phyloP scores from a whole-genome alignment of 306 rosid species.

The Pterocarpus santalinus region DNA sequence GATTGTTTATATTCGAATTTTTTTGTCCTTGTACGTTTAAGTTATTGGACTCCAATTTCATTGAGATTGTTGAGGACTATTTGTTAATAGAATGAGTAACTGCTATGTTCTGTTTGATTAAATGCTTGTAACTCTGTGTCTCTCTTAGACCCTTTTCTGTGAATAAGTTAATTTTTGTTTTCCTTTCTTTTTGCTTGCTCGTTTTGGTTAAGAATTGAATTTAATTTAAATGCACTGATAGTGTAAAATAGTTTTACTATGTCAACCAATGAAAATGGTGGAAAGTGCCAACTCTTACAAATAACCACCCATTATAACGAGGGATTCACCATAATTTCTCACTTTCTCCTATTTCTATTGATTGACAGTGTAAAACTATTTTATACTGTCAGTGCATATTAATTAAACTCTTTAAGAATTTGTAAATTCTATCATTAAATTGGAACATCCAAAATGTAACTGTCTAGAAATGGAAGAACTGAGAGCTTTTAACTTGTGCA shows the following conservation, averaged over 20 bases:
- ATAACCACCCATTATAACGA: too few relatives aligned
- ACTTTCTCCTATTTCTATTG: too few relatives aligned
- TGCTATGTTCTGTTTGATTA: constrained; percentile 57
- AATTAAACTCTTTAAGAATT: too few relatives aligned
- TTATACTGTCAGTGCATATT: too few relatives aligned
- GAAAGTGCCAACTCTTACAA: too few relatives aligned
- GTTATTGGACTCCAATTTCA: constrained; percentile 14
- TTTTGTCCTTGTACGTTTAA: neutral
- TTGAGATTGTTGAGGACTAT: constrained; percentile 36
- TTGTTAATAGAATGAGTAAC: constrained; percentile 23
- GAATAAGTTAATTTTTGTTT: neutral
- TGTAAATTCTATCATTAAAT: constrained; percentile 10
- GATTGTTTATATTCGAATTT: neutral
- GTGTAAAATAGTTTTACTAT: too few relatives aligned
- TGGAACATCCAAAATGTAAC: neutral
- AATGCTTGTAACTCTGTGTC: constrained; percentile 12
- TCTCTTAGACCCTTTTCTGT: constrained; percentile 20
- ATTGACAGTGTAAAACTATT: too few relatives aligned
- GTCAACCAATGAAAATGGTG: too few relatives aligned
- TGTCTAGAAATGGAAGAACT: constrained; percentile 43
- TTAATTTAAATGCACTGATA: too few relatives aligned
- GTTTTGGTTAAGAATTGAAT: constrained; percentile 15
- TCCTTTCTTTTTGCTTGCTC: constrained; percentile 7
- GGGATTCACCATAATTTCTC: too few relatives aligned
- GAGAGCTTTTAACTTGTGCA: constrained; percentile 53